These are phyloP conservation scores for Cyclotella choctawhatcheeana DNA, from an alignment of 108 stramenopile species.

Conservation along the genomic window DNA sequence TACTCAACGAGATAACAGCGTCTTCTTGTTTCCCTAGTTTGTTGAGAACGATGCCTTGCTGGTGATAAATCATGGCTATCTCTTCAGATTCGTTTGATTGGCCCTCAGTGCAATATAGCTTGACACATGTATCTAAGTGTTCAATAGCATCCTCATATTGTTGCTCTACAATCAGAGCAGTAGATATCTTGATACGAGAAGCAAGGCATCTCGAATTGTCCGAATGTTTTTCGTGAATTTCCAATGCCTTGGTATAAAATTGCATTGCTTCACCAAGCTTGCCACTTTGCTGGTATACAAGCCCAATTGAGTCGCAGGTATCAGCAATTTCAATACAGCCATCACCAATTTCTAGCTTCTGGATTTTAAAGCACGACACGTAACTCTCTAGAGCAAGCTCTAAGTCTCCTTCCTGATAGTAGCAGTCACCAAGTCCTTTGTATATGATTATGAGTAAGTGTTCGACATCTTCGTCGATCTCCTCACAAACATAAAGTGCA, in stretches of 20 bases:
- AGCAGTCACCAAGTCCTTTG: conserved; percentile 46
- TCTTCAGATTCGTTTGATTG: conserved; percentile 26
- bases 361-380: conserved; percentile 36
- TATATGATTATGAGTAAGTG: conserved; percentile 32
- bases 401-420: conserved; percentile 30
- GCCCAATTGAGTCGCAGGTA: conserved; percentile 46
- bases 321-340: conserved; percentile 35
- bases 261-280: conserved; percentile 37
- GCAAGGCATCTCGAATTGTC: conserved; percentile 22
- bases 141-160: conserved; percentile 34
- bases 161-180: conserved; percentile 16
- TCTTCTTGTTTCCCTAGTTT: conserved; percentile 43
- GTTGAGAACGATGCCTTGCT: conserved; percentile 42
- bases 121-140: conserved; percentile 17
- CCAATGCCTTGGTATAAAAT: conserved; percentile 44
- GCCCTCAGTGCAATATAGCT: conserved; percentile 24
- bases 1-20: conserved; percentile 37
- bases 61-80: conserved; percentile 37
- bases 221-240: conserved; percentile 25
- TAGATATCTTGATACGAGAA: conserved; percentile 23
- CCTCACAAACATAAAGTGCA: conserved; percentile 37
- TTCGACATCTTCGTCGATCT: conserved; percentile 39
- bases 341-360: conserved; percentile 36
- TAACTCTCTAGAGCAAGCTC: conserved; percentile 48
- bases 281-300: conserved; percentile 32